Percentiles rank a stretch among this genome's conserved stretches.
Conservation (phyloP, 345 rosid genomes). For the Pelargonium nanum region DNA sequence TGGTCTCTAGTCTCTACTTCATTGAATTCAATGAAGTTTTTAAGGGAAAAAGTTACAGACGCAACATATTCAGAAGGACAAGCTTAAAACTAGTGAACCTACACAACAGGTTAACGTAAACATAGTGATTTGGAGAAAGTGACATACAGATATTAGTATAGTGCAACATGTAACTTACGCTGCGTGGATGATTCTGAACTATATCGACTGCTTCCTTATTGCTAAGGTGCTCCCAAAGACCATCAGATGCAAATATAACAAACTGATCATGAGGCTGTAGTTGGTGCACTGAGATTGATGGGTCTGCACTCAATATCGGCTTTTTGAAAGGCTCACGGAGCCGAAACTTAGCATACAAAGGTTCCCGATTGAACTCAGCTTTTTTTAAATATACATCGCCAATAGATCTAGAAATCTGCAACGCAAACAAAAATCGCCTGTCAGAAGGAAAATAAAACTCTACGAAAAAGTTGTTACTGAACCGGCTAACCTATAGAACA, state of each 20-base stretch:
- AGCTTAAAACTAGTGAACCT: too few relatives aligned
- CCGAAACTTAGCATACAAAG: slow-evolving; percentile 52
- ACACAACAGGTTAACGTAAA: too few relatives aligned
- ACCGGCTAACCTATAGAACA: too few relatives aligned
- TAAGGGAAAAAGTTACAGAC: too few relatives aligned
- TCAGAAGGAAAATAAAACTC: too few relatives aligned
- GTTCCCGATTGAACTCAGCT: slow-evolving; percentile 78
- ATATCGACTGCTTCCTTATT: slow-evolving; percentile 80
- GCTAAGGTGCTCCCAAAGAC: slow-evolving; percentile 76
- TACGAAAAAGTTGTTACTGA: too few relatives aligned
- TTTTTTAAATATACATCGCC: slow-evolving; percentile 79
- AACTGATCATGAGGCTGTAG: slow-evolving; percentile 61
- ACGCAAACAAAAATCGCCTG: slow-evolving; percentile 5
- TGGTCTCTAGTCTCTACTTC: too few relatives aligned
- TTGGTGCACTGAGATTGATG: slow-evolving; percentile 50
- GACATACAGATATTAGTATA: too few relatives aligned
- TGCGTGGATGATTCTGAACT: slow-evolving; percentile 50
- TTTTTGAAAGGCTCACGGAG: slow-evolving; percentile 55
- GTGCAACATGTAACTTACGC: slow-evolving; percentile 27
- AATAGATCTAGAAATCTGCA: slow-evolving; percentile 68
- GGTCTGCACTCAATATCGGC: slow-evolving; percentile 69
- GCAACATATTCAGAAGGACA: too few relatives aligned
- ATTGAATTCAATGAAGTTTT: too few relatives aligned
- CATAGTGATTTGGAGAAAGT: too few relatives aligned
- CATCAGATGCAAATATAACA: slow-evolving; percentile 75